Evolutionary conservation across 106 monocot genomes (phyloP).

Genomic region (Iris macrosiphon): DNA sequence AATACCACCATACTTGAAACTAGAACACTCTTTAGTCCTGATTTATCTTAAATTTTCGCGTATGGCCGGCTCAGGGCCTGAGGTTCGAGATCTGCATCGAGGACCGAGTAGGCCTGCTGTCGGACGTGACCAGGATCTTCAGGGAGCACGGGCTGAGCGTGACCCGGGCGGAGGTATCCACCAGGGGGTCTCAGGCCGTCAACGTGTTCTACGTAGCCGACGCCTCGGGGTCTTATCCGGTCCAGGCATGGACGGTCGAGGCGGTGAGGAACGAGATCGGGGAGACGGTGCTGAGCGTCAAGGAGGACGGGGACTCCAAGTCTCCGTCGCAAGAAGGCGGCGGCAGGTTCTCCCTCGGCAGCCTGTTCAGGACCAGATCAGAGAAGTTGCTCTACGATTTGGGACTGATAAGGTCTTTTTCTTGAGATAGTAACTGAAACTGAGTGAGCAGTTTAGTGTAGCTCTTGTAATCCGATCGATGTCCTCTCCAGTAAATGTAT

Average conservation of each 20-base stretch:
- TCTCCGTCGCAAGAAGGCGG: constrained; percentile 27
- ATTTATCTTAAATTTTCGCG: too few species aligned
- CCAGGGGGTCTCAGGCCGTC: constrained; percentile 52
- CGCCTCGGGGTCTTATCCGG: constrained; percentile 47
- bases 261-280: constrained; percentile 66
- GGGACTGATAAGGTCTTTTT: constrained; percentile 57
- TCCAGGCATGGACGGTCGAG: constrained; percentile 48
- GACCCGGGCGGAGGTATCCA: constrained; percentile 63
- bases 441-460: too few species aligned
- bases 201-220: constrained; percentile 87
- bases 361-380: constrained; percentile 61
- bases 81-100: constrained; percentile 80
- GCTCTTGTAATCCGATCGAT: too few species aligned
- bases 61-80: constrained; percentile 77
- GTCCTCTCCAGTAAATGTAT: too few species aligned
- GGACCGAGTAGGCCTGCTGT: constrained; percentile 79
- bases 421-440: constrained; percentile 21
- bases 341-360: constrained; percentile 63
- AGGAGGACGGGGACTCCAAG: constrained; percentile 31
- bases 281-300: constrained; percentile 52
- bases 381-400: constrained; percentile 80
- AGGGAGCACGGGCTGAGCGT: constrained; percentile 81
- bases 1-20: too few species aligned
- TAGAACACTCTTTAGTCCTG: too few species aligned
- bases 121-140: constrained; percentile 86